Evolutionary conservation across 192 early-diverging fungal genomes (phyloP), one percentile per base, ranked within the genome.

Genomic region (Linnemannia elongata): DNA sequence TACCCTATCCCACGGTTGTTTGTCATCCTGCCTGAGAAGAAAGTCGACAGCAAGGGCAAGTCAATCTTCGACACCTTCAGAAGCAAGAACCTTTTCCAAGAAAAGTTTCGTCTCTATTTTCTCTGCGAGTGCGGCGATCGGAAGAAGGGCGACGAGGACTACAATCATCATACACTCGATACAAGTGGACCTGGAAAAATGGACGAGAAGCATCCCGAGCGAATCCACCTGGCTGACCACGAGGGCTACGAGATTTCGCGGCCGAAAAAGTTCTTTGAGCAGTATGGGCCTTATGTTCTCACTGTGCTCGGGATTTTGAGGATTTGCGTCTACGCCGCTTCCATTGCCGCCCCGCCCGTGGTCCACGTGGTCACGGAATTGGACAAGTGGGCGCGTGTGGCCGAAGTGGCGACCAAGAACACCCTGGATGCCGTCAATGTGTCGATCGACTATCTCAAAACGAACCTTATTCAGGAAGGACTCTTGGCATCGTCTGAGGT

Each of bases 1-100:
- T 78, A 69, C 36, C 57, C 78, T 20, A 73, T 80, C 39, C 71
- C 78, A 22, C 71, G 78, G 15, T 41, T 75, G 22, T 75, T 75
- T 75, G 47, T 57, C 18, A 27, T 66, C 60, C 60, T 66, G 9
- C 60, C 60, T 13, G 35, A 42, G 17, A 41, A 42, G 41, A 72
- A 72, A 39, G 22, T 22, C 20, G n/a, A 41, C 39, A 42, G 27
- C 10, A 33, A 33, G 27, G 60, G 60, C 30, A 27, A 66, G 60
- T 80, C 39, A 18, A 49, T 18, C 44, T 33, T 54, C 13, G 30
- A 33, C 5, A 76, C 9, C 30, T 18, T 33, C 30, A 54, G 63
- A 24, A 0, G n/a, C 33, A 54, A 38, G n/a, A 54, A n/a, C 13
- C 33, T 39, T 17, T 0, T 76, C 12, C 15, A 20, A 20, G 55